Base-by-base conservation (phyloP, 2,329 filamentous ascomycete species). In the Calonectria crousiana region DNA sequence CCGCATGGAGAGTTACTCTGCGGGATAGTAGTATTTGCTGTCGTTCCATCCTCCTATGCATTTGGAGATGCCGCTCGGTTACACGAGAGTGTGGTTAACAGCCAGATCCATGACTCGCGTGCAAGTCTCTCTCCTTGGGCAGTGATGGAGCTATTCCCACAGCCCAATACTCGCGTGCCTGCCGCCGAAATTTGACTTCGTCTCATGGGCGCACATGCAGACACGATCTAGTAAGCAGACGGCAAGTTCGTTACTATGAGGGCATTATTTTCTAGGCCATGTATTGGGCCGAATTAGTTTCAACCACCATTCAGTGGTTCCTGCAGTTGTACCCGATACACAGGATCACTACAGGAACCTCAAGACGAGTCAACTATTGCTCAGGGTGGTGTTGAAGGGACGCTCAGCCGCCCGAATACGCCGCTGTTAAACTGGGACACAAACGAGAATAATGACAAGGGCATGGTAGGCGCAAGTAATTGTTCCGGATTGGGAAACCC, bases 351-450 rank as follows among this genome's bases (percentile, higher is more conserved):
- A 64, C 62, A 67, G 52, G 49, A 36, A 30, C 52, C n/a, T 30
- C n/a, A 41, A 30, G 51, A 41, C 52, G 62, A 13, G 23, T 38
- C 18, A 66, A 26, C 20, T 47, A 47, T 23, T 41, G n/a, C 34
- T 62, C 51, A 47, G 26, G n/a, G 26, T 62, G 30, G 30, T 60
- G n/a, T 58, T 64, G 26, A 56, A 51, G 41, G 56, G 52, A 71
- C 70, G 70, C 71, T 67, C 66, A 69, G 30, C 51, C 71, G 60
- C 44, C 60, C 51, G 58, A 67, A 73, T 75, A 71, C 70, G 66
- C 73, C 68, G 70, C 69, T 74, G 74, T 72, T 65, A 76, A 74
- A 75, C 73, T 74, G 78, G 62, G 77, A 78, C 78, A 80, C 75
- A 71, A 78, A 75, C 49, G 72, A 64, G 66, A 76, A 76, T 76